phyloP scores from a whole-genome alignment of 1,139 yeast genomes.

The Blastobotrys apis region DNA sequence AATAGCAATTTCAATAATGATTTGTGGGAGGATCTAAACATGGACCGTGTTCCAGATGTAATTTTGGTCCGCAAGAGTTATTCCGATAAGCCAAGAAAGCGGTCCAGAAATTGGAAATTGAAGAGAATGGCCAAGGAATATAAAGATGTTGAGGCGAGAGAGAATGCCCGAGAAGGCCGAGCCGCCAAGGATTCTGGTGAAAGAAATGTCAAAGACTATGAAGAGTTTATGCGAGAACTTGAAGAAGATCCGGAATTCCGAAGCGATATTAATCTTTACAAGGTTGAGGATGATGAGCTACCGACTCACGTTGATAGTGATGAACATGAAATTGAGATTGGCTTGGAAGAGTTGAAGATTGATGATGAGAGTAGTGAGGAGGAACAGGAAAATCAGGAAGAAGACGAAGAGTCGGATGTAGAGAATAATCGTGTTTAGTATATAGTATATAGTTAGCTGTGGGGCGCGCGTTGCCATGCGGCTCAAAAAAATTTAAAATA shows the following conservation, averaged over 20 bases:
- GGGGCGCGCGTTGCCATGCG: background rate
- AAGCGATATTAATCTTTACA: slow-evolving; percentile 79
- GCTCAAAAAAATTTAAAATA: slow-evolving; percentile 4
- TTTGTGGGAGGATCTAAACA: slow-evolving; percentile 70
- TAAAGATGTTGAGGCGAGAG: slow-evolving; percentile 45
- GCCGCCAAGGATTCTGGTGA: slow-evolving; percentile 58
- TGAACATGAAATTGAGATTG: slow-evolving; percentile 34
- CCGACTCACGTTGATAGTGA: background rate
- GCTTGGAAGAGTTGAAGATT: slow-evolving; percentile 17
- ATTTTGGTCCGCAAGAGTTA: slow-evolving; percentile 88
- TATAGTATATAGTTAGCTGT: background rate
- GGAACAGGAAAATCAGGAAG: background rate
- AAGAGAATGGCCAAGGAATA: slow-evolving; percentile 98
- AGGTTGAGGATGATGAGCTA: slow-evolving; percentile 42
- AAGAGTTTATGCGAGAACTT: slow-evolving; percentile 71
- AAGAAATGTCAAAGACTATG: slow-evolving; percentile 89
- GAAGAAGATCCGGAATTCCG: slow-evolving; percentile 94
- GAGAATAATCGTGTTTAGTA: background rate
- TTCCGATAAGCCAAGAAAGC: slow-evolving; percentile 65
- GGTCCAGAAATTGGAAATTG: slow-evolving; percentile 85
- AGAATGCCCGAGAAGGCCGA: slow-evolving; percentile 47
- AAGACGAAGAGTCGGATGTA: background rate
- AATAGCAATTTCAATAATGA: slow-evolving; percentile 87
- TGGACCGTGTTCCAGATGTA: slow-evolving; percentile 68
- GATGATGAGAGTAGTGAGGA: slow-evolving; percentile 18